phyloP scores from a whole-genome alignment of 129 eudicot genomes.

The Lactuca saligna region DNA sequence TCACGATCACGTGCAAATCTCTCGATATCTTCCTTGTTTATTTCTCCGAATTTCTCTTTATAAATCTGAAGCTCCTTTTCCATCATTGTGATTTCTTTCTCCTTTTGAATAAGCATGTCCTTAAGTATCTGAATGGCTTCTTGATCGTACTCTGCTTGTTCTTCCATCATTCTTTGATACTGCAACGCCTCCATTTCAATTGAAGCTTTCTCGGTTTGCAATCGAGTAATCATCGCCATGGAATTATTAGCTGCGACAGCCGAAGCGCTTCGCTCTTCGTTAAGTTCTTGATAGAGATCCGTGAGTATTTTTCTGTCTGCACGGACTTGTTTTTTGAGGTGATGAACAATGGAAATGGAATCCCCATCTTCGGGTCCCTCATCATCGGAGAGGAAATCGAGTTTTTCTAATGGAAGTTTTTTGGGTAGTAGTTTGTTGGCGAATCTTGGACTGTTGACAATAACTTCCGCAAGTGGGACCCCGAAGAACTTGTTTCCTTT shows the following conservation, averaged over 20 bases:
- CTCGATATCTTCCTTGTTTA: conserved; percentile 38
- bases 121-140: conserved; percentile 66
- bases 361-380: conserved; percentile 46
- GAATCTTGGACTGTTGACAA: conserved; percentile 56
- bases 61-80: conserved; percentile 50
- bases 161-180: conserved; percentile 82
- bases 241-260: conserved; percentile 94
- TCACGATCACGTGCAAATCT: conserved; percentile 39
- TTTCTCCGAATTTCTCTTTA: conserved; percentile 45
- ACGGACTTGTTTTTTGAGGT: conserved; percentile 52
- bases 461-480: conserved; percentile 49
- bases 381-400: conserved; percentile 35
- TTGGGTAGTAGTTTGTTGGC: conserved; percentile 30
- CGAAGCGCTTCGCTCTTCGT: conserved; percentile 84
- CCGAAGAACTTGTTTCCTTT: conserved; percentile 61
- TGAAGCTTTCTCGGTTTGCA: conserved; percentile 85
- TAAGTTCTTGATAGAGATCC: conserved; percentile 71
- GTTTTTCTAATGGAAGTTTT: conserved; percentile 21
- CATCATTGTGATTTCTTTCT: conserved; percentile 52
- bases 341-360: conserved; percentile 36
- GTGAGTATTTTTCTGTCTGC: conserved; percentile 52
- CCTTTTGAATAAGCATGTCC: conserved; percentile 51
- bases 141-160: conserved; percentile 78
- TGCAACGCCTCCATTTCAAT: conserved; percentile 93
- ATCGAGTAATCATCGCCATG: conserved; percentile 89